phyloP scores from a whole-genome alignment of 768 basidiomycete species.

The Galerina marginata region DNA sequence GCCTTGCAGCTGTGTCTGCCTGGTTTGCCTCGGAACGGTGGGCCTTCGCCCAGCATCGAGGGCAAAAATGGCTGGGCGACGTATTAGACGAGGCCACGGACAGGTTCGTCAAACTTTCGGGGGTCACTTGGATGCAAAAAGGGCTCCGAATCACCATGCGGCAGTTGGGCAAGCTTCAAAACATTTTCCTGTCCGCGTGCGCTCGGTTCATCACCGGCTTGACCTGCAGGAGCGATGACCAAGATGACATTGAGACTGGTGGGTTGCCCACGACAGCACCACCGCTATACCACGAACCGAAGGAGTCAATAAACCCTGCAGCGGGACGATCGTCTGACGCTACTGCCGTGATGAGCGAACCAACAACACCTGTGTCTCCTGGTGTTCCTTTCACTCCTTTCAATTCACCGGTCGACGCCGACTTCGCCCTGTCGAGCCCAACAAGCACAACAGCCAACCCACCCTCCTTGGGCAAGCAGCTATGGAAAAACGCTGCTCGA shows the following conservation, averaged over 20 bases:
- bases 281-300: slow-evolving; percentile 8
- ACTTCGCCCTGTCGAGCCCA: slow-evolving; percentile 10
- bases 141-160: slow-evolving; percentile 6
- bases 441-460: slow-evolving; percentile 23
- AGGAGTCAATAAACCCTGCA: slow-evolving; percentile 17
- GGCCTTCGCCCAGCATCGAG: slow-evolving; percentile 65
- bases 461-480: slow-evolving; percentile 40
- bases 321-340: slow-evolving; percentile 29
- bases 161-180: slow-evolving; percentile 12
- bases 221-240: background rate
- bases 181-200: background rate
- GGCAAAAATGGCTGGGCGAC: slow-evolving; percentile 74
- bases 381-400: slow-evolving; percentile 18
- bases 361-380: slow-evolving; percentile 11
- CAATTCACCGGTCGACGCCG: slow-evolving; percentile 31
- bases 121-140: slow-evolving; percentile 22
- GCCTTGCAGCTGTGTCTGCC: slow-evolving; percentile 69
- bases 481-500: slow-evolving; percentile 50
- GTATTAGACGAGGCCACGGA: slow-evolving; percentile 53
- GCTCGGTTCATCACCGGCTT: background rate
- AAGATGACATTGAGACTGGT: slow-evolving; percentile 34
- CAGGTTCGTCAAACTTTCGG: slow-evolving; percentile 33
- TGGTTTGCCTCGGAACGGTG: slow-evolving; percentile 79
- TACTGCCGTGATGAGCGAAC: slow-evolving; percentile 26
- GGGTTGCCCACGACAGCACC: slow-evolving; percentile 28